Evolutionary conservation across 177 flowering plant genomes (phyloP).

Genomic region (Tripterygium wilfordii): DNA sequence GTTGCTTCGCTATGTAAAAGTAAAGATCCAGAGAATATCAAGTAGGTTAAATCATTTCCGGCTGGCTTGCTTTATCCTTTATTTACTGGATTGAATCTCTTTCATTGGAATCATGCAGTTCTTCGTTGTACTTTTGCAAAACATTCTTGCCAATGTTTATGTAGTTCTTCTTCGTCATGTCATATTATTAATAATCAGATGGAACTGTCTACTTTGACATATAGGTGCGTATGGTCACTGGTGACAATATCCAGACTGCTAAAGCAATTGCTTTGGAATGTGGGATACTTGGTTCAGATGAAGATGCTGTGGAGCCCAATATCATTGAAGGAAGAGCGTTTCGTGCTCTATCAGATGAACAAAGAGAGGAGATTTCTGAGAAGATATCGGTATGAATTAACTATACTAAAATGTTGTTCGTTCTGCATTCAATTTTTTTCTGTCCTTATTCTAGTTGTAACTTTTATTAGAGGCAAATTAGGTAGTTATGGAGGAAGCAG

Average conservation of each 20-base stretch:
- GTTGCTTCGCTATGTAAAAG: too few relatives aligned
- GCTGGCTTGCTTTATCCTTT: too few relatives aligned
- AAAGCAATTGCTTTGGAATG: conserved; percentile 95
- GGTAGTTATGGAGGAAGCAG: too few relatives aligned
- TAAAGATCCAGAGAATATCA: too few relatives aligned
- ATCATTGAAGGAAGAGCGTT: conserved; percentile 81
- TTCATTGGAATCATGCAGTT: too few relatives aligned
- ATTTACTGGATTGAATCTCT: too few relatives aligned
- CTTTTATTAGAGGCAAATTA: too few relatives aligned
- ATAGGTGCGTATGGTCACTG: conserved; percentile 98
- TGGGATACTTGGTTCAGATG: conserved; percentile 70
- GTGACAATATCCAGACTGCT: conserved; percentile 92
- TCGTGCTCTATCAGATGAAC: conserved; percentile 43
- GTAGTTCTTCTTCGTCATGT: background rate
- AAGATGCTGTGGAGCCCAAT: conserved; percentile 62
- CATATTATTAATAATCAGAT: background rate
- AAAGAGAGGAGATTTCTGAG: conserved; percentile 59
- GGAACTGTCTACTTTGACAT: background rate
- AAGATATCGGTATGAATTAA: conserved; percentile 60
- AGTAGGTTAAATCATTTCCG: too few relatives aligned
- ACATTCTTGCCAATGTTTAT: too few relatives aligned
- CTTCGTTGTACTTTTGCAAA: too few relatives aligned
- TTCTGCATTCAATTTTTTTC: background rate
- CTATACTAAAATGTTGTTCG: background rate
- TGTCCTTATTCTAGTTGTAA: background rate